Conservation (phyloP, 2,329 filamentous ascomycete species). For the Gnomoniopsis smithogilvyi region DNA sequence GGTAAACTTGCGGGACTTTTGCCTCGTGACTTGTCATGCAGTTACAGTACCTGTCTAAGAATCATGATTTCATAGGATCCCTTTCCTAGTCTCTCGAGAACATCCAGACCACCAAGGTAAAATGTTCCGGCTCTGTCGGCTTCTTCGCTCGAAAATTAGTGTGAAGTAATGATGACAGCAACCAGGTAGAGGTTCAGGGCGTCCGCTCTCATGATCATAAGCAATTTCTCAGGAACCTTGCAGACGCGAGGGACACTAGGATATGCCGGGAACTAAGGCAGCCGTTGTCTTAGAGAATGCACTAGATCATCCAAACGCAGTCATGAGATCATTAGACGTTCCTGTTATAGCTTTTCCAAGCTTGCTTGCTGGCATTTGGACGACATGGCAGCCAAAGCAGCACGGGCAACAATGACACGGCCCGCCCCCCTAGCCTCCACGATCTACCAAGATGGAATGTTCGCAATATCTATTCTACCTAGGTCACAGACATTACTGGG, state of each 20-base stretch:
- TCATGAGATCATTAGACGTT: slow-evolving; percentile 15
- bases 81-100: not conserved
- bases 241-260: not conserved
- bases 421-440: too few relatives aligned
- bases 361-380: not conserved
- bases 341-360: not conserved
- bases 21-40: not conserved
- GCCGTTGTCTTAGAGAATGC: not conserved
- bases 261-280: not conserved
- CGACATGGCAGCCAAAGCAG: not conserved
- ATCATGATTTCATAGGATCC: too few relatives aligned
- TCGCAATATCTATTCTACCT: too few relatives aligned
- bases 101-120: too few relatives aligned
- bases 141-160: not conserved
- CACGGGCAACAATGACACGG: not conserved
- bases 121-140: not conserved
- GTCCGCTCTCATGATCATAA: not conserved
- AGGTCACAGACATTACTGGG: too few relatives aligned
- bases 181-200: not conserved
- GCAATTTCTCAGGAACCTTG: not conserved
- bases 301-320: slow-evolving; percentile 2
- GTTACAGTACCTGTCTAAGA: too few relatives aligned
- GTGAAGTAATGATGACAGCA: not conserved
- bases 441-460: too few relatives aligned
- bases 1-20: not conserved